Conservation (phyloP, 352 stramenopile genomes). For the Achlya hypogyna region DNA sequence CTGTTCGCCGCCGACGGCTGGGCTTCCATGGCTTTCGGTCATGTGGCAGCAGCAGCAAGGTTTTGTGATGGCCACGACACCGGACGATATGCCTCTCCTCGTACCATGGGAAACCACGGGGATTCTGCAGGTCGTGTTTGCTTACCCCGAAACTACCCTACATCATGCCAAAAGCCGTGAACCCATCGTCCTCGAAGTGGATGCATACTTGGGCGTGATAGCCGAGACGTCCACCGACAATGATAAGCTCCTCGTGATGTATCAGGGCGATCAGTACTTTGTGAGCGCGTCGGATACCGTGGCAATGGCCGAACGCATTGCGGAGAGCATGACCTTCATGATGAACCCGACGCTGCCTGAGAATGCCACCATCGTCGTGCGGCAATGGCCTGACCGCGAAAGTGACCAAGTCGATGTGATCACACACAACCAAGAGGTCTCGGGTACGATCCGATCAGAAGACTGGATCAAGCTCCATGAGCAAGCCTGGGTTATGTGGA, state of each 20-base stretch:
- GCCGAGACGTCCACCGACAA: not conserved
- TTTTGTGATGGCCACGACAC: not conserved
- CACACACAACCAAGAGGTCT: not conserved
- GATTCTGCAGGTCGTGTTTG: slow-evolving; percentile 1
- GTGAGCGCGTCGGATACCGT: not conserved
- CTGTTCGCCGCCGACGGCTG: not conserved
- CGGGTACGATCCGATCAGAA: not conserved
- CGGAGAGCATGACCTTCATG: not conserved
- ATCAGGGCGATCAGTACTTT: slow-evolving; percentile 4
- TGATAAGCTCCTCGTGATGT: not conserved
- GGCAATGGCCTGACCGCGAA: slow-evolving; percentile 6
- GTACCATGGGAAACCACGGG: slow-evolving; percentile 11
- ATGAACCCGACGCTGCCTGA: slow-evolving; percentile 3
- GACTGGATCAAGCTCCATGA: slow-evolving; percentile 19
- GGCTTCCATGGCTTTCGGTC: not conserved
- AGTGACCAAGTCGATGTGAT: slow-evolving; percentile 14
- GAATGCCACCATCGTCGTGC: slow-evolving; percentile 7
- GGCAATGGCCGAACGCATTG: slow-evolving; percentile 9
- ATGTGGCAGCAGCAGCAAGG: not conserved
- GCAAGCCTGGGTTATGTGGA: slow-evolving; percentile 17
- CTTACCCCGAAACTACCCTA: slow-evolving; percentile 6
- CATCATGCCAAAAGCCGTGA: not conserved
- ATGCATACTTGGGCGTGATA: slow-evolving; percentile 4
- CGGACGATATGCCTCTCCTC: slow-evolving; percentile 8
- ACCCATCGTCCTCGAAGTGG: not conserved